Evolutionary conservation across 495 filamentous ascomycete genomes (phyloP).

Genomic region (Talaromyces stipitatus): DNA sequence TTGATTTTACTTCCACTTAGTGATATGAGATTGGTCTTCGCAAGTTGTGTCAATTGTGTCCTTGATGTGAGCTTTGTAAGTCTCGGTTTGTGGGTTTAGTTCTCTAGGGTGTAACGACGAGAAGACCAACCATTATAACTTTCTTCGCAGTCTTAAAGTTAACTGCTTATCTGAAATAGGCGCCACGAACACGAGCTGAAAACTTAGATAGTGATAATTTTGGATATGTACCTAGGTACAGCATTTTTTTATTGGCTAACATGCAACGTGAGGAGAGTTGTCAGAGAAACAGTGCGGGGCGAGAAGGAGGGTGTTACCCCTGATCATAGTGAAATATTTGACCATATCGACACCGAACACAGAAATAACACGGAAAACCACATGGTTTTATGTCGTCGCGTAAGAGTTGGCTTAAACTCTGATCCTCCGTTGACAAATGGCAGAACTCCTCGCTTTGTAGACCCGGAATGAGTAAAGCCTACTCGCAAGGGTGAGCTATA

Average conservation of each 20-base stretch:
- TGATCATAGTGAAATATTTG: too few species aligned
- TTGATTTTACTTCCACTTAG: not conserved
- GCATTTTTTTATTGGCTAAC: not conserved
- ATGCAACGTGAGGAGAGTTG: not conserved
- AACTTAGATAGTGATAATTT: too few species aligned
- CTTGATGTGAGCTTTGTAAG: not conserved
- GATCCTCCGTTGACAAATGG: not conserved
- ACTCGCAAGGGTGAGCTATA: not conserved
- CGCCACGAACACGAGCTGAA: too few species aligned
- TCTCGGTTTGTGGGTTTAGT: too few species aligned
- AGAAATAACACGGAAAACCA: not conserved
- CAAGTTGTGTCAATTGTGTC: too few species aligned
- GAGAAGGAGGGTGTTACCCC: not conserved
- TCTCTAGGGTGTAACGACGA: too few species aligned
- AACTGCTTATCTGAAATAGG: too few species aligned
- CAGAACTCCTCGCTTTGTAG: not conserved
- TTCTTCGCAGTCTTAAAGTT: too few species aligned
- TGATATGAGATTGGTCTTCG: too few species aligned
- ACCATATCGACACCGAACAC: not conserved
- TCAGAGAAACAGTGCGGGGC: not conserved
- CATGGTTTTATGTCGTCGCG: not conserved
- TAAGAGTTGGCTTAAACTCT: not conserved
- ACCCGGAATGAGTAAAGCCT: not conserved
- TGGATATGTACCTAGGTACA: too few species aligned
- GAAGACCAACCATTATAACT: too few species aligned